phyloP scores from a whole-genome alignment of 2,329 filamentous ascomycete species.

The Scortechinia acanthostroma region DNA sequence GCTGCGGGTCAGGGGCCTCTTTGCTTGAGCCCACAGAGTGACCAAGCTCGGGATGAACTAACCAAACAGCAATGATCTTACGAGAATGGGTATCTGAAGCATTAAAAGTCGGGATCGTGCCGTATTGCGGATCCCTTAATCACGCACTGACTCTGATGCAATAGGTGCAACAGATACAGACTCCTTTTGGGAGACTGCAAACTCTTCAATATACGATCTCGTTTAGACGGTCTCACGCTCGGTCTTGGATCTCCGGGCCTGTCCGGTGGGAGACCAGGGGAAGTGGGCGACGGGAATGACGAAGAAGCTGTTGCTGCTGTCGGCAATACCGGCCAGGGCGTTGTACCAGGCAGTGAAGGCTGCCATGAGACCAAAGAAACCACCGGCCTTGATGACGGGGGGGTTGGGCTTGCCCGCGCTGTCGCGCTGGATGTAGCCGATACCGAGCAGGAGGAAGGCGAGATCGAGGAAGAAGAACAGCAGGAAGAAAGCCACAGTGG shows the following conservation, averaged over 20 bases:
- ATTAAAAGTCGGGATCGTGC: no score
- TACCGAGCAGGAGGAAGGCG: constrained; percentile 67
- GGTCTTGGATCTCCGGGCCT: constrained; percentile 41
- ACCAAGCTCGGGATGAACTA: no score
- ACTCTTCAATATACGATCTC: no score
- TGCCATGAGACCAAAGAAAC: constrained; percentile 72
- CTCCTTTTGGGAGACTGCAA: no score
- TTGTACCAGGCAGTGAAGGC: constrained; percentile 85
- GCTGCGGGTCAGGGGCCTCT: no score
- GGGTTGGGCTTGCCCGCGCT: constrained; percentile 33
- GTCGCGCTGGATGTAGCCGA: constrained; percentile 47
- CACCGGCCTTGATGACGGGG: constrained; percentile 61
- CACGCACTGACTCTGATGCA: no score
- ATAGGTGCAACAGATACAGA: no score
- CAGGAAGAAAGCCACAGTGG: constrained; percentile 70
- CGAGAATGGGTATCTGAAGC: no score
- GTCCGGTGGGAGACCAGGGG: constrained; percentile 81
- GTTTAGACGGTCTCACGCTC: constrained; percentile 26
- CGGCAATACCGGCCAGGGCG: constrained; percentile 74
- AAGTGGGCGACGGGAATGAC: constrained; percentile 87
- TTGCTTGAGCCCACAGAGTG: no score
- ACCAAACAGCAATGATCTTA: no score
- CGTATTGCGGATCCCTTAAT: no score
- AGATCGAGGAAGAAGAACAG: constrained; percentile 74
- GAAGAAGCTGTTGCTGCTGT: constrained; percentile 79